A percentile compares a stretch with the other conserved stretches of the same genome.
phyloP scores from a whole-genome alignment of 148 eudicot species.

The Chenopodium album region DNA sequence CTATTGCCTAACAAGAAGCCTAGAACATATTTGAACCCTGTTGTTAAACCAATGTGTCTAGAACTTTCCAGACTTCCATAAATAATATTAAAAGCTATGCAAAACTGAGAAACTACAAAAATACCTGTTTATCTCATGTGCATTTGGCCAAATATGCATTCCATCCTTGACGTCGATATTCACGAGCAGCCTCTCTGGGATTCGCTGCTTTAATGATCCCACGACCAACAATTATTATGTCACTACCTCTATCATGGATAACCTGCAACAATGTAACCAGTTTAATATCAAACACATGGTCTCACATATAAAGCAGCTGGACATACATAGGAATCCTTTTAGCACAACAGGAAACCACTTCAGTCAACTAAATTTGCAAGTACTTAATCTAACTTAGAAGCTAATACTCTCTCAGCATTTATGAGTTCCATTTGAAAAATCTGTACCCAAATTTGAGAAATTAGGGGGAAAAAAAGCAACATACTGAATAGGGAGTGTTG shows the following conservation, averaged over 20 bases:
- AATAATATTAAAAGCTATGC: neutral
- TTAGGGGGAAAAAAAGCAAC: conserved; percentile 15
- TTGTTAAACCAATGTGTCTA: no score
- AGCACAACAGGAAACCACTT: neutral
- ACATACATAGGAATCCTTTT: neutral
- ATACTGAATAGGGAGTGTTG: conserved; percentile 86
- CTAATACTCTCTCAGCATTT: neutral
- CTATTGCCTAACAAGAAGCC: no score
- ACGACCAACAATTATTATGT: conserved; percentile 86
- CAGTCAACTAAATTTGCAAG: neutral
- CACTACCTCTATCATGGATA: conserved; percentile 75
- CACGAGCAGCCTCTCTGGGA: conserved; percentile 76
- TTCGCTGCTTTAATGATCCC: conserved; percentile 78
- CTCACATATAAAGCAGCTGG: neutral
- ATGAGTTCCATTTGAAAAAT: neutral
- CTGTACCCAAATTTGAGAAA: neutral
- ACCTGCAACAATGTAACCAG: conserved; percentile 43
- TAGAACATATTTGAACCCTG: no score
- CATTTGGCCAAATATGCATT: conserved; percentile 65
- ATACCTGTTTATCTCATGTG: conserved; percentile 24
- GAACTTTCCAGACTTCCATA: no score
- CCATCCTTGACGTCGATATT: conserved; percentile 89
- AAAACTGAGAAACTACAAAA: neutral
- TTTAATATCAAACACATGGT: neutral
- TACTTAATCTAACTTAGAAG: neutral